Percentiles rank a stretch among this genome's conserved stretches.
Evolutionary conservation across 805 yeast species (phyloP).

Genomic region (Saccharomycopsis sp.): DNA sequence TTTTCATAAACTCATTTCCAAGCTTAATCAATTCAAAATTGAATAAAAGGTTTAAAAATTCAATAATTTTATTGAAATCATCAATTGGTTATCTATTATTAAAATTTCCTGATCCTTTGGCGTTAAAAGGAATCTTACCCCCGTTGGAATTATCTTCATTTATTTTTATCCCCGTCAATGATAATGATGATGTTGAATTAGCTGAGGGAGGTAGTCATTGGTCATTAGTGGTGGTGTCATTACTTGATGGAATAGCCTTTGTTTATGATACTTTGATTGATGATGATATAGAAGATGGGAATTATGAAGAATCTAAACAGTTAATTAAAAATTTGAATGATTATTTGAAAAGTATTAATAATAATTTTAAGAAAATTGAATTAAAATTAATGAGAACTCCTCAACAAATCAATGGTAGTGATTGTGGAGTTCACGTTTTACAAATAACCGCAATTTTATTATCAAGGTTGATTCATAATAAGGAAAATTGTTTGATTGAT

Average conservation of each 20-base stretch:
- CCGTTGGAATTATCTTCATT: constrained; percentile 33
- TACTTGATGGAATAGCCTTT: constrained; percentile 36
- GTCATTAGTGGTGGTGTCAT: constrained; percentile 49
- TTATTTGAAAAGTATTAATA: constrained; percentile 20
- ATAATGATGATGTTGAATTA: constrained; percentile 45
- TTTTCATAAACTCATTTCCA: constrained; percentile 12
- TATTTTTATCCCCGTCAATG: constrained; percentile 61
- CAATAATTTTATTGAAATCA: constrained; percentile 41
- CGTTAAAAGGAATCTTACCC: constrained; percentile 37
- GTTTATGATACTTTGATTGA: constrained; percentile 47
- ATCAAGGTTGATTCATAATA: constrained; percentile 25
- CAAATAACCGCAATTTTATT: constrained; percentile 29
- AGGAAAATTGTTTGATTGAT: constrained; percentile 25
- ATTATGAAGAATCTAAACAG: constrained; percentile 13
- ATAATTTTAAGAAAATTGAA: constrained; percentile 22
- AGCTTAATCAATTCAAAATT: constrained; percentile 19
- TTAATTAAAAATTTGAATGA: constrained; percentile 21
- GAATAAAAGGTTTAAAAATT: constrained; percentile 15
- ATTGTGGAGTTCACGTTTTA: constrained; percentile 45
- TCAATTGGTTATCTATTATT: constrained; percentile 53
- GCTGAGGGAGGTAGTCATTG: constrained; percentile 70
- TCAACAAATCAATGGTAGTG: constrained; percentile 56
- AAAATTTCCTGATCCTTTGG: constrained; percentile 35
- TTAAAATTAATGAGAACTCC: constrained; percentile 27
- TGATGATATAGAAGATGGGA: constrained; percentile 26